Percentiles rank a stretch among this genome's conserved stretches.
Evolutionary conservation across 495 filamentous ascomycete genomes (phyloP).

Genomic region (Aspergillus leporis): DNA sequence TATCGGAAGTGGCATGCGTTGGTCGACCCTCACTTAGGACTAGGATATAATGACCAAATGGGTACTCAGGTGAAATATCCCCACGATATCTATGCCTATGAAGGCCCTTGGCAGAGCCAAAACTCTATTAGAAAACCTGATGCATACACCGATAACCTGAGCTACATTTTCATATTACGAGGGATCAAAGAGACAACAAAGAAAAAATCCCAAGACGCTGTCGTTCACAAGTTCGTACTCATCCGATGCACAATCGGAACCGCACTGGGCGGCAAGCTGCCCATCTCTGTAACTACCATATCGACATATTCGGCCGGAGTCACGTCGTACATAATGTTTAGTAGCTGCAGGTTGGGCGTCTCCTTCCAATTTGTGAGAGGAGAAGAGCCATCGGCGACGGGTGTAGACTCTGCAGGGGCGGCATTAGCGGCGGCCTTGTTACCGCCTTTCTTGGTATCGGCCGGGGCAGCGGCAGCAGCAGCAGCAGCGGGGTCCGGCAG

Average conservation of each 20-base stretch:
- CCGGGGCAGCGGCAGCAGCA: slow-evolving; percentile 24
- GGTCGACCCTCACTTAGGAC: neutral
- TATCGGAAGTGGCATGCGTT: neutral
- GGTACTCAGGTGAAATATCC: neutral
- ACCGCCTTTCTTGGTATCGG: slow-evolving; percentile 38
- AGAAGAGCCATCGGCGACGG: slow-evolving; percentile 26
- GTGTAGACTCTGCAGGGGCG: slow-evolving; percentile 26
- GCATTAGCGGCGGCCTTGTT: slow-evolving; percentile 34
- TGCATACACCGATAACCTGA: neutral
- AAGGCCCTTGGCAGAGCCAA: neutral
- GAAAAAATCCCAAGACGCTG: neutral
- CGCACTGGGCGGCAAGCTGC: slow-evolving; percentile 80
- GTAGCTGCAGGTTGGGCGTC: slow-evolving; percentile 63
- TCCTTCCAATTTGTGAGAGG: slow-evolving; percentile 60
- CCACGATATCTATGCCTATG: neutral
- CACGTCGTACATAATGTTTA: slow-evolving; percentile 91
- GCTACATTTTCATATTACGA: slow-evolving; percentile 4
- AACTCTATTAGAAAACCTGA: neutral
- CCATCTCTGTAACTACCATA: slow-evolving; percentile 89
- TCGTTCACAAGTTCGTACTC: slow-evolving; percentile 44
- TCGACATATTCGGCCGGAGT: slow-evolving; percentile 88
- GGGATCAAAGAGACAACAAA: neutral
- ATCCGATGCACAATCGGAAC: slow-evolving; percentile 59
- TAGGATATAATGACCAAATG: too few relatives aligned
- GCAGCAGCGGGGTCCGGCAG: slow-evolving; percentile 32